phyloP scores from a whole-genome alignment of 2,329 filamentous ascomycete species.

The Xylaria sp. region DNA sequence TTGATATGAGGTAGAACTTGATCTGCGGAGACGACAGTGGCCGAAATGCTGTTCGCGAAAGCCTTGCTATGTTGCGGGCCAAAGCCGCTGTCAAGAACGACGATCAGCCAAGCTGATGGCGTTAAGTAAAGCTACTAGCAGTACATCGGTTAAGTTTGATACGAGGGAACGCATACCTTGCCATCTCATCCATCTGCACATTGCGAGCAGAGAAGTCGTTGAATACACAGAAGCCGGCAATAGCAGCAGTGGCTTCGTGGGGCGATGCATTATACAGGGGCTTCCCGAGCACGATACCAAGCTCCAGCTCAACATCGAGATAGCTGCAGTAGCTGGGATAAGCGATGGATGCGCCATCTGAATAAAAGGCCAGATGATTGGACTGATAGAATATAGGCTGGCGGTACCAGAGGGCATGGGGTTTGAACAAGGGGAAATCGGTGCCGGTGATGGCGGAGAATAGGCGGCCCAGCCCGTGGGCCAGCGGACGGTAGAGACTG shows the following conservation, averaged over 20 bases:
- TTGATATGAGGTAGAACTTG: constrained; percentile 38
- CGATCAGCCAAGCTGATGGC: background rate
- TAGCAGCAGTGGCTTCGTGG: constrained; percentile 42
- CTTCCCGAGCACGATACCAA: constrained; percentile 42
- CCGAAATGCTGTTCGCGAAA: constrained; percentile 46
- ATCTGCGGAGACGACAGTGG: constrained; percentile 41
- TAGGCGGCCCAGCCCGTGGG: constrained; percentile 26
- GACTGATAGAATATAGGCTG: constrained; percentile 47
- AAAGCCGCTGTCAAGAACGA: constrained; percentile 37
- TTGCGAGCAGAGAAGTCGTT: constrained; percentile 46
- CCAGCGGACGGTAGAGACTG: constrained; percentile 37
- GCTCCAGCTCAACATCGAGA: constrained; percentile 46
- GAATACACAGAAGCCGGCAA: constrained; percentile 46
- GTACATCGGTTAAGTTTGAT: background rate
- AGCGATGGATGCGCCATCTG: constrained; percentile 40
- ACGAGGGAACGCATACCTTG: constrained; percentile 30
- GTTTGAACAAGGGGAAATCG: constrained; percentile 42
- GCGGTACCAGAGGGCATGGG: constrained; percentile 40
- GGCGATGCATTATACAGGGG: constrained; percentile 41
- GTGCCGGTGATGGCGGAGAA: constrained; percentile 36
- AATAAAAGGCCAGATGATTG: constrained; percentile 45
- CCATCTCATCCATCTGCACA: constrained; percentile 44
- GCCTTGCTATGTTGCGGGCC: constrained; percentile 46
- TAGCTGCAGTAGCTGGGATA: constrained; percentile 42
- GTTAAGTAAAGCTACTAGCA: background rate